These are phyloP conservation scores for Lentinula raphanica DNA, from an alignment of 768 basidiomycete species.

Conservation along the genomic window DNA sequence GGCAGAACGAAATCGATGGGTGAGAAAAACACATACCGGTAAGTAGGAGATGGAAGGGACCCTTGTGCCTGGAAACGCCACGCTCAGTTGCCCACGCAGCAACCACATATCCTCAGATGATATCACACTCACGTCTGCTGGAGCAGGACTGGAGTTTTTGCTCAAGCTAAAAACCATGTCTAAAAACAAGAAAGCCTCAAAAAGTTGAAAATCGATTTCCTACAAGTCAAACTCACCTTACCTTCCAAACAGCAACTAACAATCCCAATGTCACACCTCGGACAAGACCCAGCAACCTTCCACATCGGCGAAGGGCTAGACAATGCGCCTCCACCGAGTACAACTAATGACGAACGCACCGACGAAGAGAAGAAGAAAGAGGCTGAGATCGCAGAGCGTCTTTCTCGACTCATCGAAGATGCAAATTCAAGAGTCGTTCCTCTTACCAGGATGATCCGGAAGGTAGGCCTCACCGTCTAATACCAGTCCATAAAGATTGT, in stretches of 20 bases:
- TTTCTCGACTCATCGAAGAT: constrained; percentile 30
- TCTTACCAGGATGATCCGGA: constrained; percentile 30
- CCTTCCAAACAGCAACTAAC: no score
- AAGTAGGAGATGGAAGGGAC: no score
- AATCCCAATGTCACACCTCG: background rate
- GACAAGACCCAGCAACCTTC: background rate
- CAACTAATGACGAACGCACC: constrained; percentile 13
- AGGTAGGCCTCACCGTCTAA: constrained; percentile 19
- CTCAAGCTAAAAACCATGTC: no score
- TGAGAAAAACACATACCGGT: no score
- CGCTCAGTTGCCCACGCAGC: background rate
- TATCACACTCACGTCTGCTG: background rate
- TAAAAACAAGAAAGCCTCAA: no score
- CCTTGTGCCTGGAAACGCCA: background rate
- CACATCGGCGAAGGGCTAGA: background rate
- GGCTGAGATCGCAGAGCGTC: constrained; percentile 27
- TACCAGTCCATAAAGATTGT: background rate
- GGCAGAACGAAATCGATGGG: no score
- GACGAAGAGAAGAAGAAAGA: constrained; percentile 21
- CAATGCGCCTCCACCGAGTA: background rate
- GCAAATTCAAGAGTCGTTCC: constrained; percentile 27
- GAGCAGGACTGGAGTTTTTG: no score
- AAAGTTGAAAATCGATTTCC: no score
- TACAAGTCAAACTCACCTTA: no score
- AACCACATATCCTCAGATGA: background rate